Percentiles rank a stretch among this genome's conserved stretches.
phyloP scores from a whole-genome alignment of 768 basidiomycete species.

The Podaxis sp. region DNA sequence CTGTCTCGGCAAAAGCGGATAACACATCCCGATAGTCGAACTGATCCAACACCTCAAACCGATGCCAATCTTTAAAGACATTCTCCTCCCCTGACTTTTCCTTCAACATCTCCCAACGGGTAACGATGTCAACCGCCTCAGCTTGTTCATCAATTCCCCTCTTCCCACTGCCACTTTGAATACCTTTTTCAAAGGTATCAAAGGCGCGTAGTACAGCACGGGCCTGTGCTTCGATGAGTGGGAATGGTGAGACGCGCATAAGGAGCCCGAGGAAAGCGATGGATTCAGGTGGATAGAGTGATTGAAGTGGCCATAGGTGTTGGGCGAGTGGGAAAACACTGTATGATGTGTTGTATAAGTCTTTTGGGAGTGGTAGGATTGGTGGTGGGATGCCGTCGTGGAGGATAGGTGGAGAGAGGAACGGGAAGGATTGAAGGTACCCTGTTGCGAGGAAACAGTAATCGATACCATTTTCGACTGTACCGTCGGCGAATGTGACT shows the following conservation, averaged over 20 bases:
- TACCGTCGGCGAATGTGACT: constrained; percentile 40
- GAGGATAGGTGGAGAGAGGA: constrained; percentile 40
- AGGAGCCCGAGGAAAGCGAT: constrained; percentile 70
- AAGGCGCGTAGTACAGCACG: constrained; percentile 60
- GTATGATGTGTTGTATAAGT: constrained; percentile 63
- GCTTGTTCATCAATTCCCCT: constrained; percentile 15
- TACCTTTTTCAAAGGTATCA: constrained; percentile 39
- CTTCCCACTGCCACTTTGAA: not conserved
- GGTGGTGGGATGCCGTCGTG: constrained; percentile 41
- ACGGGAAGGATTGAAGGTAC: constrained; percentile 65
- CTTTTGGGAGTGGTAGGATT: constrained; percentile 46
- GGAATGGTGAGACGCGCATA: constrained; percentile 65
- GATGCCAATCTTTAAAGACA: constrained; percentile 60
- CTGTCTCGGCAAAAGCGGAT: constrained; percentile 41
- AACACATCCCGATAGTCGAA: constrained; percentile 69
- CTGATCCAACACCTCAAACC: constrained; percentile 50
- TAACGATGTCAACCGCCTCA: constrained; percentile 50
- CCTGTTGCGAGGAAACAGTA: constrained; percentile 77
- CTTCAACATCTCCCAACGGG: constrained; percentile 46
- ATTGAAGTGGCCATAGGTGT: constrained; percentile 66
- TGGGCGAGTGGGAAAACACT: constrained; percentile 71
- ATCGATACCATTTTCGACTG: constrained; percentile 53
- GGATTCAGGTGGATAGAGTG: constrained; percentile 41
- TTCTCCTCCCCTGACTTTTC: constrained; percentile 12
- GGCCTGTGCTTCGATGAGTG: constrained; percentile 77